Evolutionary conservation across 208 protist species (phyloP), one percentile per base, ranked within the genome.

Genomic region (Jaenimonas drosophilae): DNA sequence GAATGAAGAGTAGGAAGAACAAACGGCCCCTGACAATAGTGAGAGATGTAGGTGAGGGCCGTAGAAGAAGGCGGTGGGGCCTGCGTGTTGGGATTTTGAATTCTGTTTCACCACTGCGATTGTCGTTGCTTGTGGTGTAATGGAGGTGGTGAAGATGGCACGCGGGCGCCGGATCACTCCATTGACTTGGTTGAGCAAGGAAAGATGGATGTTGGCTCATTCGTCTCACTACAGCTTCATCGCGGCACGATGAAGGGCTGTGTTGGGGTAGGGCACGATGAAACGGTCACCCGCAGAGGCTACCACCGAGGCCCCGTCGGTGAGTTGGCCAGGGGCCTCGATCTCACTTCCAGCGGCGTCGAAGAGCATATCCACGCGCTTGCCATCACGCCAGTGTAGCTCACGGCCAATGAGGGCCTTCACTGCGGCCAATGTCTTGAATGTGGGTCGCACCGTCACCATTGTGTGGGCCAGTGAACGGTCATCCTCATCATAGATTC

Each of bases 281-380:
- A 93, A 93, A 7, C 68, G 59, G 42, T 95, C 81, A 0, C 88
- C 88, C 16, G 76, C 59, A 6, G 83, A 92, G 6, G 77, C 88
- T 30, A 95, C 76, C 41, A 95, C 49, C 0, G 62, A 34, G 36
- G 76, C 64, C 3, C 76, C 84, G 29, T 92, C 79, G 37, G 28
- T 14, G 9, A 95, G 49, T 12, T 66, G 38, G 2, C 61, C 40
- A 19, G 90, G 38, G n/a, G 67, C 55, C 1, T 21, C 48, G 2
- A 95, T 76, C 48, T 87, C 83, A 20, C 44, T 40, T 0, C 88
- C 88, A 2, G 68, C 71, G 2, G 79, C 78, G 46, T 92, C 76
- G 39, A 73, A 95, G 11, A 95, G 60, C 4, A 68, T 25, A 9
- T 89, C 74, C 6, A 92, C 76, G 41, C 76, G 76, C 30, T 72